phyloP scores from a whole-genome alignment of 164 flowering plant genomes.

The Stephania cephalantha region DNA sequence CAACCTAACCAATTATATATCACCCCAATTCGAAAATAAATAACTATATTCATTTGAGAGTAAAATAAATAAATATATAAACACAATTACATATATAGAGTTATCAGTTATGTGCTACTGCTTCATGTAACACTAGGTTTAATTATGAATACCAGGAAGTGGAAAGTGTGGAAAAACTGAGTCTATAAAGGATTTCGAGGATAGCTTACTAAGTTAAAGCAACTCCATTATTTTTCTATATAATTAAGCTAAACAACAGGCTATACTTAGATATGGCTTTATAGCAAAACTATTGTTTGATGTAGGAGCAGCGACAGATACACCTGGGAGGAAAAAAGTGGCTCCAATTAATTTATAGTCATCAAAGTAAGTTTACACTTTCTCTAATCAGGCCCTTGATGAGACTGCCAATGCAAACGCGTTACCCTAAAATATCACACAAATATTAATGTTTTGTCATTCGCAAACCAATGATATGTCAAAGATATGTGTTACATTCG shows the following conservation, averaged over 20 bases:
- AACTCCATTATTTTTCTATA: background rate
- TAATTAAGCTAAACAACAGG: background rate
- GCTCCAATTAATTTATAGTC: background rate
- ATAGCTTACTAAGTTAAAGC: background rate
- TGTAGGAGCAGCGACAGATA: background rate
- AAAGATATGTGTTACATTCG: background rate
- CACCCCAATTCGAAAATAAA: no score
- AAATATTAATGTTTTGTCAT: background rate
- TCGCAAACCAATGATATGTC: background rate
- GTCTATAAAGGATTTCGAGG: background rate
- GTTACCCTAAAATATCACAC: background rate
- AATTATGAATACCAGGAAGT: background rate
- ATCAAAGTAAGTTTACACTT: background rate
- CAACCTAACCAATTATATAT: no score
- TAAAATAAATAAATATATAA: no score
- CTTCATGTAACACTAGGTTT: no score
- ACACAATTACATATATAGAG: no score
- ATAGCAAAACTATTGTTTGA: background rate
- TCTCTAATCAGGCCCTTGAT: background rate
- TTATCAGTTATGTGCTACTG: no score
- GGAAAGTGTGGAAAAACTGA: background rate
- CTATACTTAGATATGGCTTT: background rate
- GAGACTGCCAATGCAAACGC: background rate
- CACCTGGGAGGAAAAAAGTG: background rate
- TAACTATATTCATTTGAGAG: no score